Evolutionary conservation across 2,329 filamentous ascomycete species (phyloP).

Genomic region (Teratosphaeriaceae sp.): DNA sequence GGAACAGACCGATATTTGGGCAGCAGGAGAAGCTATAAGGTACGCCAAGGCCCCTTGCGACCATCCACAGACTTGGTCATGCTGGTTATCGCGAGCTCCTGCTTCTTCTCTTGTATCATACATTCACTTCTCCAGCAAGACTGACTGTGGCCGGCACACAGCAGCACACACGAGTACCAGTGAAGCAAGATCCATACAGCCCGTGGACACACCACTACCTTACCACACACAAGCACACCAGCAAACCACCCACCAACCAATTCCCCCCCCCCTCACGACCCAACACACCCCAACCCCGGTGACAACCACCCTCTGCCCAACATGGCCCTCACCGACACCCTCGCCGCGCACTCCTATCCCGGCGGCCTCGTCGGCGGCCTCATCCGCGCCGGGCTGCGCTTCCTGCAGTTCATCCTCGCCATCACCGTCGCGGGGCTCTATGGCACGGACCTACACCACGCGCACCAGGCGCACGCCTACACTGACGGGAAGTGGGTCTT

Average conservation of each 20-base stretch:
- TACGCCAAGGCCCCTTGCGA: too few species aligned
- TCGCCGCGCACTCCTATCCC: constrained; percentile 18
- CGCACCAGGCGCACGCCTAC: constrained; percentile 44
- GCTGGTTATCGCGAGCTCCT: too few species aligned
- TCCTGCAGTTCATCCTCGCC: constrained; percentile 69
- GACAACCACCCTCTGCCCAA: background rate
- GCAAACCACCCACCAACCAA: background rate
- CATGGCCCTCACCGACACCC: constrained; percentile 22
- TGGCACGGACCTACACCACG: constrained; percentile 57
- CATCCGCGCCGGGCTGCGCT: constrained; percentile 57
- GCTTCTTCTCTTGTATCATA: too few species aligned
- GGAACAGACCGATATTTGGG: too few species aligned
- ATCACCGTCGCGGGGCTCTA: constrained; percentile 75
- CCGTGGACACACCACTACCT: background rate
- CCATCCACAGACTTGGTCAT: too few species aligned
- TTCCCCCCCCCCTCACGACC: background rate
- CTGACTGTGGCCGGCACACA: constrained; percentile 3
- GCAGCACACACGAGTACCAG: background rate
- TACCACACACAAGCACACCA: background rate
- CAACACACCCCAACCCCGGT: constrained; percentile 1
- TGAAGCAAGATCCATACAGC: background rate
- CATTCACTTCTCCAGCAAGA: too few species aligned
- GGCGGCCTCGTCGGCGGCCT: constrained; percentile 36
- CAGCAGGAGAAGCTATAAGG: too few species aligned
- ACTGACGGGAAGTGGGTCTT: constrained; percentile 70